phyloP scores from a whole-genome alignment of 768 basidiomycete species.

The Lactarius evosmus region DNA sequence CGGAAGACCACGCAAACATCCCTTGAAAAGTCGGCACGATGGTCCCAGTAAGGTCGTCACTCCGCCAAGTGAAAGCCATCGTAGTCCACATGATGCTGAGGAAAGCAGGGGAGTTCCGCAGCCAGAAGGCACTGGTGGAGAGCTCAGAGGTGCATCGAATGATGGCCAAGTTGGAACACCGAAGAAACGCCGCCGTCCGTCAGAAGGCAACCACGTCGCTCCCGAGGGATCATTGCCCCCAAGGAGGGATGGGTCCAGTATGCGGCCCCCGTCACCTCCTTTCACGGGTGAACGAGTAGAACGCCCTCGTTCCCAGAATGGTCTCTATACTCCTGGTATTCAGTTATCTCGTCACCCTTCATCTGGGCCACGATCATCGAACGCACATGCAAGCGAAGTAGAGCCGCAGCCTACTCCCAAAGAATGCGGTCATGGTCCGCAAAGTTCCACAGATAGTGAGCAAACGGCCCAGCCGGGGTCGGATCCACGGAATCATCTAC shows the following conservation, averaged over 20 bases:
- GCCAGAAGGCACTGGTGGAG: background rate
- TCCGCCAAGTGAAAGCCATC: background rate
- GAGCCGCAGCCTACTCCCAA: background rate
- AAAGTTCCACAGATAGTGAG: background rate
- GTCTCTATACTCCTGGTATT: background rate
- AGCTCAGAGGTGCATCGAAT: background rate
- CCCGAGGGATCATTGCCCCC: background rate
- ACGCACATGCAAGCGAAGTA: background rate
- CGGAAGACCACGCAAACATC: conserved; percentile 36
- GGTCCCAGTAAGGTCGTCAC: conserved; percentile 13
- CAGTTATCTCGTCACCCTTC: background rate
- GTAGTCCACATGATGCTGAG: background rate
- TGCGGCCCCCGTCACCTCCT: conserved; percentile 8
- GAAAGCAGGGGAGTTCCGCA: background rate
- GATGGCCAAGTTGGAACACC: conserved; percentile 23
- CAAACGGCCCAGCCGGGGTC: background rate
- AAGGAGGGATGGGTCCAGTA: conserved; percentile 28
- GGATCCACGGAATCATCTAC: background rate
- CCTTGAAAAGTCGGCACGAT: conserved; percentile 29
- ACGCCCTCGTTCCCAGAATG: background rate
- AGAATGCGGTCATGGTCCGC: background rate
- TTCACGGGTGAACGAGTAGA: background rate
- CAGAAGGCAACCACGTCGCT: conserved; percentile 30
- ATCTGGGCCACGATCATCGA: background rate
- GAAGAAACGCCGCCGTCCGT: conserved; percentile 39